Percentiles rank a stretch among this genome's conserved stretches.
phyloP scores from a whole-genome alignment of 2,329 filamentous ascomycete species.

The Fusarium kyushuense region DNA sequence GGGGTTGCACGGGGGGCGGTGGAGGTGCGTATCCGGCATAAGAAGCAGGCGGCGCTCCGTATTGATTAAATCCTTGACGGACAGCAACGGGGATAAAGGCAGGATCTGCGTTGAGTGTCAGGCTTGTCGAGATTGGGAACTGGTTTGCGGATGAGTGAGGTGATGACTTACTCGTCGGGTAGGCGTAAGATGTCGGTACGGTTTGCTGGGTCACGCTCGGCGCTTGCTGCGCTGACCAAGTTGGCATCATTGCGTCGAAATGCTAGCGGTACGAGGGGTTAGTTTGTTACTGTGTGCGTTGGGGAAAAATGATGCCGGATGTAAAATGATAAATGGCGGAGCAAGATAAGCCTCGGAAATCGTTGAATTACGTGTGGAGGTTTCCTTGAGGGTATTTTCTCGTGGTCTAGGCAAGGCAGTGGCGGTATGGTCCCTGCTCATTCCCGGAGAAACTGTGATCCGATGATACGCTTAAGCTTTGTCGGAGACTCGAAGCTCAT shows the following conservation, averaged over 20 bases:
- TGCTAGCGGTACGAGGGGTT: constrained; percentile 42
- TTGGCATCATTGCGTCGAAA: constrained; percentile 52
- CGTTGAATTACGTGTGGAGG: constrained; percentile 24
- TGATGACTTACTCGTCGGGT: constrained; percentile 54
- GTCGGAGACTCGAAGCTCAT: constrained; percentile 25
- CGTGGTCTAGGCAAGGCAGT: constrained; percentile 32
- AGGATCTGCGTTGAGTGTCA: constrained; percentile 56
- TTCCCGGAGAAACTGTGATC: constrained; percentile 32
- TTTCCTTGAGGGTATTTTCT: constrained; percentile 46
- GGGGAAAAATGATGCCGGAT: constrained; percentile 29
- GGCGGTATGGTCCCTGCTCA: constrained; percentile 49
- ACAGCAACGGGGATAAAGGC: constrained; percentile 73
- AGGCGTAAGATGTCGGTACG: constrained; percentile 54
- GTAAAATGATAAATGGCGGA: constrained; percentile 22
- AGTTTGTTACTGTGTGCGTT: constrained; percentile 43
- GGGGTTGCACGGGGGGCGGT: constrained; percentile 45
- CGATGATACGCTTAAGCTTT: not conserved
- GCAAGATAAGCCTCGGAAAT: constrained; percentile 23
- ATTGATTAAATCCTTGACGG: constrained; percentile 69
- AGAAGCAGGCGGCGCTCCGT: constrained; percentile 53
- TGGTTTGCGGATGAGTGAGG: constrained; percentile 1
- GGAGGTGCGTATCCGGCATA: constrained; percentile 51
- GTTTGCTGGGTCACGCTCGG: constrained; percentile 57
- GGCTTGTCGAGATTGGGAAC: constrained; percentile 8
- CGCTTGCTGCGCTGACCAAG: constrained; percentile 55